A percentile compares a stretch with the other conserved stretches of the same genome.
Evolutionary conservation across 345 rosid species (phyloP).

Genomic region (Eucalyptus curtisii): DNA sequence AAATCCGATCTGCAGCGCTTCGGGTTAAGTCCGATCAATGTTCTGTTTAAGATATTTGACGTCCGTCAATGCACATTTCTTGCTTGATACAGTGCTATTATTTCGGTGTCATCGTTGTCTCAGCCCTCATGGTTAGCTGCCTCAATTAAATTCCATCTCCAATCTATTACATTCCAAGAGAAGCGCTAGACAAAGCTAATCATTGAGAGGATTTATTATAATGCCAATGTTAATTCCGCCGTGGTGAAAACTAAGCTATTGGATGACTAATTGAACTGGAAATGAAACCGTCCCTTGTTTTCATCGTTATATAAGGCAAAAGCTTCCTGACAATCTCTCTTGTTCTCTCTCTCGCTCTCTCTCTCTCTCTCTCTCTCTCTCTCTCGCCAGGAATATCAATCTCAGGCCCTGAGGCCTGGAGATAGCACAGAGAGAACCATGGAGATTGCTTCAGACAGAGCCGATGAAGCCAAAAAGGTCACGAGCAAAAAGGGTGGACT

Average conservation of each 20-base stretch:
- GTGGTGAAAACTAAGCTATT: background rate
- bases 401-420: background rate
- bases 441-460: constrained; percentile 2
- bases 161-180: background rate
- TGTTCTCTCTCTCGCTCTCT: background rate
- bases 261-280: background rate
- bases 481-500: constrained; percentile 29
- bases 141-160: background rate
- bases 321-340: background rate
- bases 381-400: background rate
- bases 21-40: background rate
- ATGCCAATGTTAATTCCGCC: background rate
- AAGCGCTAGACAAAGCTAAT: background rate
- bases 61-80: background rate
- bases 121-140: background rate
- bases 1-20: background rate
- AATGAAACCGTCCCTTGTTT: background rate
- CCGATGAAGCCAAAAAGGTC: background rate
- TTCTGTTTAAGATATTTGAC: background rate
- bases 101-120: background rate
- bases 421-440: background rate
- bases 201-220: background rate
- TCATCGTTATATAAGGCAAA: background rate
- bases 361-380: background rate
- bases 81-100: background rate